Evolutionary conservation across 2,329 filamentous ascomycete species (phyloP), one percentile per base, ranked within the genome.

Genomic region (Fusarium paranaense): DNA sequence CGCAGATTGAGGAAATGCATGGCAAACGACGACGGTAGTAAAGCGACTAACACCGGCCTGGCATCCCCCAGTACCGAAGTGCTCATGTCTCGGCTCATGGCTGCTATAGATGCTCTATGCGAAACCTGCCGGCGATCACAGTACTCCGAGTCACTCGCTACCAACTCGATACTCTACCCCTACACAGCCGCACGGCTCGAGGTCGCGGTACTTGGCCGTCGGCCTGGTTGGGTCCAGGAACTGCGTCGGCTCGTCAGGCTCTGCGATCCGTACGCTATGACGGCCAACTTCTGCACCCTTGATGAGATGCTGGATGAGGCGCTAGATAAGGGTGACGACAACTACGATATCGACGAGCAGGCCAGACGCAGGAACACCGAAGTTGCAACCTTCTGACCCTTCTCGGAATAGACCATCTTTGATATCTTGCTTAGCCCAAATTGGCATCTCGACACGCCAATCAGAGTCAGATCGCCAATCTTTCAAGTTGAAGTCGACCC

Each of bases 131-230:
- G 50, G 1, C 50, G 68, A 27, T 22, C 52, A 30, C 65, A 71
- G 40, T 69, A 78, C 37, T 35, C 56, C 0, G 70, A 76, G 1
- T 67, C 72, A 1, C 73, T 80, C 2, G 77, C 77, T 1, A 69
- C 47, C 18, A 80, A 80, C 60, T 73, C 70, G n/a, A 73, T 80
- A 11, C 45, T 77, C 1, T 80, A 80, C 30, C 79, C 79, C 2
- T 73, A 78, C 11, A 69, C 78, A 0, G 76, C 75, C 7, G 78
- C 77, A 0, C 74, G 74, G 5, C 66, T 80, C 2, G 79, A 81
- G 33, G 75, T 80, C 2, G 59, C 72, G 0, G 65, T 78, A 1
- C 64, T 80, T 0, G 64, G 27, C 5, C 20, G 22, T 2, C 57
- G 73, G 18, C 59, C 73, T 1, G 50, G 62, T 0, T 80, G 78